Evolutionary conservation across 257 asterid species (phyloP), one percentile per base, ranked within the genome.

Genomic region (Petrea volubilis): DNA sequence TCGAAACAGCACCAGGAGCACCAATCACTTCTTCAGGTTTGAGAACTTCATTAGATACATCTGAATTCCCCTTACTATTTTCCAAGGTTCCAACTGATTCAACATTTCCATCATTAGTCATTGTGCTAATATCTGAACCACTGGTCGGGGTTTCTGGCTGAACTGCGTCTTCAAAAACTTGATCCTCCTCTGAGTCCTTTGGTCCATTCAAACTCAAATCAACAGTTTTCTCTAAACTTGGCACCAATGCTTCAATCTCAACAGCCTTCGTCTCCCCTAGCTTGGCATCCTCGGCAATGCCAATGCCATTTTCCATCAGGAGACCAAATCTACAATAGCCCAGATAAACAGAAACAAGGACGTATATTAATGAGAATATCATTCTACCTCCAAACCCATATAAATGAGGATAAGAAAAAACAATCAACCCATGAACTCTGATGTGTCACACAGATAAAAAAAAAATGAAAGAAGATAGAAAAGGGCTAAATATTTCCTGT

Each of bases 251-350:
- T 59, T 71, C 85, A 77, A 57, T 68, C 34, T 74, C 68, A 25
- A 55, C 80, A 56, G 76, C 80, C 20, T 73, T 71, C 61, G 68
- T 68, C 79, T 79, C 88, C 67, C 72, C 86, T 58, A 77, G 47
- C 72, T 53, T 82, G 66, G 75, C 74, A 63, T 57, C 88, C 59
- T 68, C 82, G 21, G 62, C 82, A 81, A 71, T 52, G 74, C 77
- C 81, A 66, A 61, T 74, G 74, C 79, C 90, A 69, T 81, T 86
- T 79, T 89, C 98, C 96, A 89, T 93, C 82, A 66, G 74, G 78
- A 70, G 65, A 29, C 51, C 60, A 47, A 73, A 68, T 64, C 76
- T 63, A 74, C 71, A 50, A 78, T 57, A 46, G 76, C 83, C 89
- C 73, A 67, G 60, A 67, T 77, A 68, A 86, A 79, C 85, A 43